Base-by-base conservation (phyloP, 345 rosid genomes). In the Cardiospermum halicacabum region DNA sequence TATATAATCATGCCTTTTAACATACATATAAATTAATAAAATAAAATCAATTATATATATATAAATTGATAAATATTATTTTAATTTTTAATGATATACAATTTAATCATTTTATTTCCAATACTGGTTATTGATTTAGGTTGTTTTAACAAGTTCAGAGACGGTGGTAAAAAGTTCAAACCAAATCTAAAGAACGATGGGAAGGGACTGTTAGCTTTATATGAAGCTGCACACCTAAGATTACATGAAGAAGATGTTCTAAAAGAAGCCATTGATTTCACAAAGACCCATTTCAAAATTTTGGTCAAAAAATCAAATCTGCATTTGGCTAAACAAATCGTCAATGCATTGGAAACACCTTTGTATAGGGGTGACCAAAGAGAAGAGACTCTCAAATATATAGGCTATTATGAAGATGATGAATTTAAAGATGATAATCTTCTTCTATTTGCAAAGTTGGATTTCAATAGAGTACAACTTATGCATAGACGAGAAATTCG, bases 201-300 rank as follows among this genome's bases (percentile, higher is more conserved):
- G 1, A 26, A 7, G n/a, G 58, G 58, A 10, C 0, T 54, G 58
- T 25, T 54, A 26, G 27, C 34, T 26, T 54, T 54, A 36, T 54
- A 54, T 54, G 58, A 54, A 54, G 58, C 58, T 54, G 9, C 34
- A 2, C 34, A 54, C 27, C n/a, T 45, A 12, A 45, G 50, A 45
- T 1, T 1, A 12, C 50, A 54, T 25, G 58, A 18, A 54, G 58
- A 54, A 26, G 58, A 54, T 26, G 13, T 25, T 24, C n/a, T 54
- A 0, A 36, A 54, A 0, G 32, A 54, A 15, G 58, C 58, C 12
- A 2, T 54, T 54, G 30, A 4, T 26, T 54, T 54, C 32, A 7
- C 58, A 1, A 54, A 3, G 7, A 15, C 34, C 27, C 31, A 54
- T 26, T 36, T 54, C 3, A 24, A 54, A 18, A 11, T 18, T 11